A percentile compares a stretch with the other conserved stretches of the same genome.
Conservation (phyloP, 768 basidiomycete species). For the Phanerodontia chrysosporium region DNA sequence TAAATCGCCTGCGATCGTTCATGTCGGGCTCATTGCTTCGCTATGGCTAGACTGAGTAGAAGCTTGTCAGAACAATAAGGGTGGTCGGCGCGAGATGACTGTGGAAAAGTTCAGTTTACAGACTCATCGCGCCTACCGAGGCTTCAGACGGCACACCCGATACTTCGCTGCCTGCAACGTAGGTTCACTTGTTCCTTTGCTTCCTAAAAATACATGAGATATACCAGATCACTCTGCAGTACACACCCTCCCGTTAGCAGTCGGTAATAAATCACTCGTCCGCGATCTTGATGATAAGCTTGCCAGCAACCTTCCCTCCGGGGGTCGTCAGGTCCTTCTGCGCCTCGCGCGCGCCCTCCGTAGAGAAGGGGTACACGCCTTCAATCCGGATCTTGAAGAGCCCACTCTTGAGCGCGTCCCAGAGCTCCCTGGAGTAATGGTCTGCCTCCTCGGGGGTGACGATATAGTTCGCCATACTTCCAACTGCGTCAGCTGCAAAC, state of each 20-base stretch:
- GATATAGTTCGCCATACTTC: conserved; percentile 67
- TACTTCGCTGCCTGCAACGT: too few species aligned
- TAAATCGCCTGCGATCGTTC: conserved; percentile 49
- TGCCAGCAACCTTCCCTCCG: conserved; percentile 75
- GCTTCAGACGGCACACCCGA: too few species aligned
- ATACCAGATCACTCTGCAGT: conserved; percentile 71
- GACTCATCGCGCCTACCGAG: too few species aligned
- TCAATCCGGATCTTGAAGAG: conserved; percentile 62
- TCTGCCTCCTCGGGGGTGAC: conserved; percentile 68
- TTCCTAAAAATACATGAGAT: conserved; percentile 53
- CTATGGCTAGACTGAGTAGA: too few species aligned
- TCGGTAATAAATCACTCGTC: conserved; percentile 11
- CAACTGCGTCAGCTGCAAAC: neutral
- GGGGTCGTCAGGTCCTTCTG: conserved; percentile 68
- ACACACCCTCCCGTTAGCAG: conserved; percentile 77
- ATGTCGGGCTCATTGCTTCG: too few species aligned
- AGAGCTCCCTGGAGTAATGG: conserved; percentile 64
- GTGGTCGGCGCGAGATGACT: too few species aligned
- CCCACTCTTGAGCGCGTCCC: conserved; percentile 53
- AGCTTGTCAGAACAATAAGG: too few species aligned
- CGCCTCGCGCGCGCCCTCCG: conserved; percentile 71
- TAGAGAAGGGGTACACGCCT: conserved; percentile 80
- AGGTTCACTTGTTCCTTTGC: too few species aligned
- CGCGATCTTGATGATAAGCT: conserved; percentile 73
- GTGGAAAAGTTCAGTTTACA: too few species aligned